Conservation (phyloP, 345 rosid species). For the Populus tremula region DNA sequence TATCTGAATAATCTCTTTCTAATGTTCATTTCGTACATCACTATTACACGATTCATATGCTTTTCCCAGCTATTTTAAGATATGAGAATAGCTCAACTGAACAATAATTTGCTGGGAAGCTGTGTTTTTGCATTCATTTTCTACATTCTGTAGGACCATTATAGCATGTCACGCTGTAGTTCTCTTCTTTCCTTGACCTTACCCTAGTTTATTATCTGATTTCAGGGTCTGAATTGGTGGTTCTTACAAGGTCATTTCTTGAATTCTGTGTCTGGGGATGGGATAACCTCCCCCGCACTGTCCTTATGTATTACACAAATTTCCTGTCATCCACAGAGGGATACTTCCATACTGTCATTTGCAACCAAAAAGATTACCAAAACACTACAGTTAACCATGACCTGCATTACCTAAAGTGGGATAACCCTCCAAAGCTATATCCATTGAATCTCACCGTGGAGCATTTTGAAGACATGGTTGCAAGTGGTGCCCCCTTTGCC, state of each 20-base stretch:
- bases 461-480: constrained; percentile 68
- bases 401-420: constrained; percentile 75
- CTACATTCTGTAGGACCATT: neutral
- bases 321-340: constrained; percentile 77
- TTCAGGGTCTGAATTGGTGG: constrained; percentile 77
- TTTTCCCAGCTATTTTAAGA: neutral
- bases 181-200: neutral
- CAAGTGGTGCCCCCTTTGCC: constrained; percentile 88
- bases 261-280: constrained; percentile 93
- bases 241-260: constrained; percentile 73
- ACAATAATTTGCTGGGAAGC: neutral
- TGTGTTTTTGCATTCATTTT: neutral
- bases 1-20: neutral
- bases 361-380: constrained; percentile 90
- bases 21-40: too few species aligned
- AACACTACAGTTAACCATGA: constrained; percentile 83
- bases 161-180: neutral
- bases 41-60: neutral
- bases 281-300: constrained; percentile 92
- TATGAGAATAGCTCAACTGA: neutral
- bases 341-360: constrained; percentile 85
- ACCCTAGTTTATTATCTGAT: neutral
- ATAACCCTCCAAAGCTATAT: constrained; percentile 67
- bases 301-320: constrained; percentile 88
- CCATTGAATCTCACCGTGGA: constrained; percentile 51